Evolutionary conservation across 371 early-diverging fungal species (phyloP).

Genomic region (Actinomortierella wolfii): DNA sequence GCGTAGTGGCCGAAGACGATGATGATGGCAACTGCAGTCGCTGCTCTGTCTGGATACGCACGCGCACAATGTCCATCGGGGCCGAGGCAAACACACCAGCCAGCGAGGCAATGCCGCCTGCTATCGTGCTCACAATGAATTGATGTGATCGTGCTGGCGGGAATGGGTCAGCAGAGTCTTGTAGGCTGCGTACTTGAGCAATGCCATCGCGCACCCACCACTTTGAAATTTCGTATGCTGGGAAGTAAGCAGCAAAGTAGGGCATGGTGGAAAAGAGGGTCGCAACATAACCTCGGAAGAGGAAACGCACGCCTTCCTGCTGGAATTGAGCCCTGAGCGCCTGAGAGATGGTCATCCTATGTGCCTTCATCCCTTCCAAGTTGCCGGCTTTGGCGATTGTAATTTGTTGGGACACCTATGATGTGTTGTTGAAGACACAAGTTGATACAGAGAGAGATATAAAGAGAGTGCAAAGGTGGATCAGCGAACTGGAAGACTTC

Average conservation of each 20-base stretch:
- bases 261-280: slow-evolving; percentile 30
- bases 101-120: slow-evolving; percentile 34
- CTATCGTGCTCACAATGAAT: slow-evolving; percentile 25
- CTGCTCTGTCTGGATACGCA: slow-evolving; percentile 40
- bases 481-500: too few relatives aligned
- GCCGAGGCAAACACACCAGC: slow-evolving; percentile 27
- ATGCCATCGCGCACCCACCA: slow-evolving; percentile 24
- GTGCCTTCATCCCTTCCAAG: slow-evolving; percentile 10
- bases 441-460: too few relatives aligned
- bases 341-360: slow-evolving; percentile 21
- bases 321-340: slow-evolving; percentile 24
- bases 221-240: slow-evolving; percentile 29
- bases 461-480: too few relatives aligned
- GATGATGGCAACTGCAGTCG: slow-evolving; percentile 19
- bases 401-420: slow-evolving; percentile 31
- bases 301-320: slow-evolving; percentile 36
- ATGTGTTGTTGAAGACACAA: too few relatives aligned
- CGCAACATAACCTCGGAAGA: slow-evolving; percentile 38
- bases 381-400: slow-evolving; percentile 34
- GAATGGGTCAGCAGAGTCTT: slow-evolving; percentile 24
- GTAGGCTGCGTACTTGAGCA: slow-evolving; percentile 23
- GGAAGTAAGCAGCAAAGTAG: slow-evolving; percentile 41
- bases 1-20: too few relatives aligned
- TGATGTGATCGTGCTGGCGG: slow-evolving; percentile 21
- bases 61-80: slow-evolving; percentile 35